These are phyloP conservation scores for Trichoderma virens DNA, from an alignment of 495 filamentous ascomycete species.

Conservation along the genomic window DNA sequence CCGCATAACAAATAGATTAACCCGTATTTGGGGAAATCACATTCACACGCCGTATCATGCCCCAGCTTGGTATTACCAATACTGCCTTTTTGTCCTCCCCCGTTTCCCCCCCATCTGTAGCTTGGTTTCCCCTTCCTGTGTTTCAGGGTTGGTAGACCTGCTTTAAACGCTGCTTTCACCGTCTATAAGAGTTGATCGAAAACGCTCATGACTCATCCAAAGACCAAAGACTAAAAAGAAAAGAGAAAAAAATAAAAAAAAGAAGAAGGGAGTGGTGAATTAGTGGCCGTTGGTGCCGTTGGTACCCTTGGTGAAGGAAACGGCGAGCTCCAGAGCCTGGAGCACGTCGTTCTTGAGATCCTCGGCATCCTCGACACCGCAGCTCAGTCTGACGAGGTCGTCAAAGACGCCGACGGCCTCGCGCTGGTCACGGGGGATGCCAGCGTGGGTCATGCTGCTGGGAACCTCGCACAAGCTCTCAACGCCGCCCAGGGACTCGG, in stretches of 20 bases:
- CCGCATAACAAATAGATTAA: background rate
- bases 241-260: background rate
- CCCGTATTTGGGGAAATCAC: background rate
- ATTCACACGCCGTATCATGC: background rate
- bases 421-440: constrained; percentile 81
- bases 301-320: constrained; percentile 35
- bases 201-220: background rate
- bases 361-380: constrained; percentile 84
- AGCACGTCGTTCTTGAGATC: constrained; percentile 80
- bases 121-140: background rate
- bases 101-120: too few relatives aligned
- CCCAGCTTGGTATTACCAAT: background rate
- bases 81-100: background rate
- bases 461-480: constrained; percentile 90
- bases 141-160: background rate
- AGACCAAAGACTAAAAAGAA: background rate
- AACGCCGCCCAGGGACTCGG: constrained; percentile 87
- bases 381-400: constrained; percentile 90
- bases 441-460: constrained; percentile 90
- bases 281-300: constrained; percentile 15
- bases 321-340: constrained; percentile 72
- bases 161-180: background rate
- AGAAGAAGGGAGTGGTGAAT: background rate
- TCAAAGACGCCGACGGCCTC: constrained; percentile 94
- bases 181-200: constrained; percentile 1